These are phyloP conservation scores for Talaromyces piceae DNA, from an alignment of 2,329 filamentous ascomycete genomes.

Conservation along the genomic window DNA sequence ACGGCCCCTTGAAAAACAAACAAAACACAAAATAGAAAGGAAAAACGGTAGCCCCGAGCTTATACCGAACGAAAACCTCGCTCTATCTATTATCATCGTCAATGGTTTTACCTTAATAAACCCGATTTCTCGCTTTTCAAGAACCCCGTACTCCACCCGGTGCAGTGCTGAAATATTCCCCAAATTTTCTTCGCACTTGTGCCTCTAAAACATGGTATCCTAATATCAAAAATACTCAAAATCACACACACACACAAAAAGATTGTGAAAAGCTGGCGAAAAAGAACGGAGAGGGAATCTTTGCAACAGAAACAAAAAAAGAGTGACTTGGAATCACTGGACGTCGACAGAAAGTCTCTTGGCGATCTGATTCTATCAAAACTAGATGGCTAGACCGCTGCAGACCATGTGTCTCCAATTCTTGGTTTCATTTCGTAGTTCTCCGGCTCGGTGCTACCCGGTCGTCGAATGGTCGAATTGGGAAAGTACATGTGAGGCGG, in stretches of 20 bases:
- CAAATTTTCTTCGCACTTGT: slow-evolving; percentile 1
- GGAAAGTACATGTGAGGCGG: slow-evolving; percentile 65
- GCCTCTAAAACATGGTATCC: slow-evolving; percentile 3
- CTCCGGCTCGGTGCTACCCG: slow-evolving; percentile 67
- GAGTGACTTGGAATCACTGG: slow-evolving; percentile 6
- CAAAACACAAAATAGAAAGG: too few relatives aligned
- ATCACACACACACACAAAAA: slow-evolving; percentile 8
- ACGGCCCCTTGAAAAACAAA: neutral
- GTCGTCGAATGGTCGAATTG: slow-evolving; percentile 60
- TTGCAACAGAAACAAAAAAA: slow-evolving; percentile 3
- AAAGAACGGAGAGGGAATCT: slow-evolving; percentile 5
- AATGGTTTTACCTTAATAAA: neutral
- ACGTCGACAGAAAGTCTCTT: slow-evolving; percentile 17
- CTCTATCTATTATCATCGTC: neutral
- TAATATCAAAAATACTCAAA: neutral
- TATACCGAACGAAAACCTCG: neutral
- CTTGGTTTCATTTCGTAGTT: slow-evolving; percentile 56
- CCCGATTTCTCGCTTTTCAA: neutral
- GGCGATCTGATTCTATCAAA: neutral
- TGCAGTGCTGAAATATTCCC: slow-evolving; percentile 1
- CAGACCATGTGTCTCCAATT: slow-evolving; percentile 30
- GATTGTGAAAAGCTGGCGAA: slow-evolving; percentile 16
- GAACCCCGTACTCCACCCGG: slow-evolving; percentile 3
- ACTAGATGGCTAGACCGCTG: slow-evolving; percentile 21
- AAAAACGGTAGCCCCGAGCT: too few relatives aligned